Conservation (phyloP, 495 filamentous ascomycete genomes). For the Platismatia glauca region DNA sequence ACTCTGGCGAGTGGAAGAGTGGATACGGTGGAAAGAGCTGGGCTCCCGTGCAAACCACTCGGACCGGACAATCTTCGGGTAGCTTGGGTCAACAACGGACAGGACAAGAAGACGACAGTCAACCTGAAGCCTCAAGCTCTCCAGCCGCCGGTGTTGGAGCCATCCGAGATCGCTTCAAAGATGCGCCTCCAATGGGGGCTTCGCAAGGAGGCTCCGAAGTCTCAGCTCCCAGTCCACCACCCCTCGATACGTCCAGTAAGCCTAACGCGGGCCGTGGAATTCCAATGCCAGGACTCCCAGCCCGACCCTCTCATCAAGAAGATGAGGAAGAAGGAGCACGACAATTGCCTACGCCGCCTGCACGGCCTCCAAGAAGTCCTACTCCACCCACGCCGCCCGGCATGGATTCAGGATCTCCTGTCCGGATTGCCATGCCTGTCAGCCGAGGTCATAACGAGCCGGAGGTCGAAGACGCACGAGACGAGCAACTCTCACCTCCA, state of each 20-base stretch:
- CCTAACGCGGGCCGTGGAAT: conserved; percentile 51
- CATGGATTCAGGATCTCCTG: conserved; percentile 56
- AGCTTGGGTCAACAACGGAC: conserved; percentile 49
- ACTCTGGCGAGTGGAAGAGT: conserved; percentile 81
- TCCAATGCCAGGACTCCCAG: conserved; percentile 65
- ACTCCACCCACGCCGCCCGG: conserved; percentile 48
- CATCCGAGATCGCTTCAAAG: conserved; percentile 69
- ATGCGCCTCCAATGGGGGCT: conserved; percentile 56
- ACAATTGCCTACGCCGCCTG: conserved; percentile 47
- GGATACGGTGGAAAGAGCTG: conserved; percentile 81
- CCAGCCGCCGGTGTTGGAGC: conserved; percentile 54
- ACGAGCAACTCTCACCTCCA: conserved; percentile 41
- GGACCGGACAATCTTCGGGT: conserved; percentile 56
- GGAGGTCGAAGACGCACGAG: conserved; percentile 42
- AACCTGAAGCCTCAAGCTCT: conserved; percentile 41
- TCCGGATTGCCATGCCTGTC: conserved; percentile 82
- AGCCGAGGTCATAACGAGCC: conserved; percentile 49
- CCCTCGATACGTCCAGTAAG: conserved; percentile 51
- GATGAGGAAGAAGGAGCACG: conserved; percentile 43
- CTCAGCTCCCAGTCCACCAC: conserved; percentile 50
- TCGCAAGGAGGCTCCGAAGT: conserved; percentile 38
- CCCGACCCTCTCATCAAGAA: conserved; percentile 41
- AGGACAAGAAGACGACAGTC: conserved; percentile 44
- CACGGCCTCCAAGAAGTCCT: conserved; percentile 49
- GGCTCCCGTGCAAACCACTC: conserved; percentile 67